Evolutionary conservation across 2,329 filamentous ascomycete genomes (phyloP).

Genomic region (Bipolaris gigantea): DNA sequence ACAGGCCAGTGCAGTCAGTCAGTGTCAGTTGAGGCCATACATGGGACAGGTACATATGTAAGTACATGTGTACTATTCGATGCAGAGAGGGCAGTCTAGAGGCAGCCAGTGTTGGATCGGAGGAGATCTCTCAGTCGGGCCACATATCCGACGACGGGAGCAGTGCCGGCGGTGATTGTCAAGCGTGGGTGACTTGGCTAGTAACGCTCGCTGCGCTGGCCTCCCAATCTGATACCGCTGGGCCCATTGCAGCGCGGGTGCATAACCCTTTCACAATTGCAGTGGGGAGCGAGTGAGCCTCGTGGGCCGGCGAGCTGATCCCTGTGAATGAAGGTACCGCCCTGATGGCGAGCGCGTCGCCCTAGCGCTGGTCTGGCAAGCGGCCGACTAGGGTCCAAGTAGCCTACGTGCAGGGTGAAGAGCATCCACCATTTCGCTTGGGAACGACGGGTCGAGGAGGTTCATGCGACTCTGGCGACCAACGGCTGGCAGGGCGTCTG

Average conservation of each 20-base stretch:
- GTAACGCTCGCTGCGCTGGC: slow-evolving; percentile 29
- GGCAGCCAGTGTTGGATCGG: slow-evolving; percentile 29
- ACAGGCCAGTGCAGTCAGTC: background rate
- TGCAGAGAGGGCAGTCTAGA: slow-evolving; percentile 14
- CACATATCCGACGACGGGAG: slow-evolving; percentile 20
- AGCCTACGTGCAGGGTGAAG: slow-evolving; percentile 26
- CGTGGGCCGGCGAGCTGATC: slow-evolving; percentile 32
- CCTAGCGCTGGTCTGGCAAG: slow-evolving; percentile 32
- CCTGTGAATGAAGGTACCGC: slow-evolving; percentile 34
- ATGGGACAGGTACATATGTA: slow-evolving; percentile 1
- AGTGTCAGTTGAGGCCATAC: too few relatives aligned
- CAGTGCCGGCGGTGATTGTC: slow-evolving; percentile 21
- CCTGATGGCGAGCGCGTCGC: slow-evolving; percentile 34
- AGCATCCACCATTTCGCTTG: slow-evolving; percentile 20
- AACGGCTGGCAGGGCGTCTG: slow-evolving; percentile 18
- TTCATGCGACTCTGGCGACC: slow-evolving; percentile 12
- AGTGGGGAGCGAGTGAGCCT: slow-evolving; percentile 41
- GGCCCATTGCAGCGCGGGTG: slow-evolving; percentile 34
- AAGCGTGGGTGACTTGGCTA: slow-evolving; percentile 26
- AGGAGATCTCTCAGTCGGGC: slow-evolving; percentile 28
- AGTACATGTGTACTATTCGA: background rate
- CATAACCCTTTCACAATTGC: slow-evolving; percentile 42
- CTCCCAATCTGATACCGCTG: slow-evolving; percentile 31
- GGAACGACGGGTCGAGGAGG: slow-evolving; percentile 19
- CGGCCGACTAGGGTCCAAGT: slow-evolving; percentile 25